Base-by-base conservation (phyloP, 805 yeast genomes). In the Suhomyces sp. region DNA sequence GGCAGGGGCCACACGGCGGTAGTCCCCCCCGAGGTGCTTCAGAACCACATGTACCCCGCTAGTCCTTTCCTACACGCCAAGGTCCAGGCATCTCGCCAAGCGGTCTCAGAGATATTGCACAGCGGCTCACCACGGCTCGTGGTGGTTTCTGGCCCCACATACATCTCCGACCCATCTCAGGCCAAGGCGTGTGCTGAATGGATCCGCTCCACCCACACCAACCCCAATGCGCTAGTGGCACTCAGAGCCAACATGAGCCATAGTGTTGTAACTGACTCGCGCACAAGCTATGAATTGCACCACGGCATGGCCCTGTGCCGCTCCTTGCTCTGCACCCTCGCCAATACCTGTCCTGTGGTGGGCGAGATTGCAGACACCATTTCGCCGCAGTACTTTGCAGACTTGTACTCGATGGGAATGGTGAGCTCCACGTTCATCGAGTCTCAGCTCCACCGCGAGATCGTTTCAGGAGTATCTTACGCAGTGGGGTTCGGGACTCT, bases 351-450 rank as follows among this genome's bases (percentile, higher is more conserved):
- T 53, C 81, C 83, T 2, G 57, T 80, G 17, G 77, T 75, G 2
- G 78, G 78, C 10, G 76, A 73, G 50, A 60, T 76, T 47, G 65
- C 76, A 20, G 82, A 79, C 59, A 77, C 81, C 2, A 67, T 80
- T 35, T 71, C 81, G 2, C 82, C 83, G 0, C 82, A 79, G 52
- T 80, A 75, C 61, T 69, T 76, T 45, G 65, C 79, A 1, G 85
- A 80, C 58, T 62, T 78, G 51, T 76, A 70, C 59, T 67, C 79
- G 53, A 56, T 78, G 22, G 80, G 80, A 0, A 57, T 77, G 27
- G 69, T 80, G 6, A 72, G 75, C 29, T 68, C 80, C 2, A 65
- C 76, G 3, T 66, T 76, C 41, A 56, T 73, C 27, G 83, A 80
- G 60, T 76, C 79, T 25, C 83, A 78, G 58, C 60, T 76, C 51